Evolutionary conservation across 1,139 yeast genomes (phyloP), one percentile per base, ranked within the genome.

Genomic region (Schwanniomyces etchellsii): DNA sequence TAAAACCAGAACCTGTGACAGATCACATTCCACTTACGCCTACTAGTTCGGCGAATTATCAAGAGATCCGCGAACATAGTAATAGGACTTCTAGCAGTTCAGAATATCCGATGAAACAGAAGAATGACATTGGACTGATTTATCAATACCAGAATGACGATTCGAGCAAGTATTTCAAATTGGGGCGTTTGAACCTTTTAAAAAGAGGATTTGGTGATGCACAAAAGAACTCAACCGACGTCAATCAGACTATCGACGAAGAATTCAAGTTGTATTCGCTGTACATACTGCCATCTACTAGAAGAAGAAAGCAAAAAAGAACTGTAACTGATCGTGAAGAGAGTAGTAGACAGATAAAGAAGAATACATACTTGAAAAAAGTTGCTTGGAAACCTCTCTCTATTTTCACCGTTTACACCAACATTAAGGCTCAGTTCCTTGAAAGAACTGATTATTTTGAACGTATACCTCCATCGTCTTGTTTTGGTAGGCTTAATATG

Each of bases 401-500:
- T 15, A 46, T 64, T 3, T 62, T 49, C 38, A 54, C 58, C 24
- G 67, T 65, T 2, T 63, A 53, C 34, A 60, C 69, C 13, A 58
- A 52, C 35, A 36, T 55, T 30, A 56, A 55, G 27, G 46, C 53
- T 12, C 45, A 44, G 13, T 41, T 30, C 37, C 36, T 32, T 38
- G 51, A 35, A 39, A 50, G 41, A 38, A 50, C 57, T 9, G 50
- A 49, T 27, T 57, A 55, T 34, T 46, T 40, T 22, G 49, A 42
- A 20, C 33, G 37, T 17, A 46, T 58, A 10, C 67, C 69, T 1
- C 24, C 16, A 6, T 34, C 43, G 12, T 60, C 65, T 4, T 62
- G 70, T 34, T 62, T 62, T 37, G 70, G 70, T 3, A 53, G 48
- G 28, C 55, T 64, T 29, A 63, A 62, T 35, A 61, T 63, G 69